Evolutionary conservation across 768 basidiomycete species (phyloP), one percentile per base, ranked within the genome.

Genomic region (Inosperma sp.): DNA sequence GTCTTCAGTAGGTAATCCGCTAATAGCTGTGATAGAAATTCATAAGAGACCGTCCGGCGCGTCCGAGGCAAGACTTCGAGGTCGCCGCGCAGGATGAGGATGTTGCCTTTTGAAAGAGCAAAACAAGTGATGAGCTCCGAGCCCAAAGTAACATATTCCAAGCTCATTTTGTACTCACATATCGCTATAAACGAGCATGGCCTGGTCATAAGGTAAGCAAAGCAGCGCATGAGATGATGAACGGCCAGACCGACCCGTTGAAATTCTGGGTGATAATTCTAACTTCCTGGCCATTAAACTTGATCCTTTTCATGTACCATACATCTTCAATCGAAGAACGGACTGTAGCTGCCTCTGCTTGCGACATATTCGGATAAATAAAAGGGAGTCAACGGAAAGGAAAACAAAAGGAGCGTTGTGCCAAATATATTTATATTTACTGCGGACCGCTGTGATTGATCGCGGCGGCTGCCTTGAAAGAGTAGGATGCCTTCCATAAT

Each of bases 101-200:
- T 88, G 63, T 96, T 96, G 69, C 89, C 89, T 88, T n/a, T n/a
- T n/a, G n/a, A n/a, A n/a, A n/a, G n/a, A n/a, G n/a, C n/a, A n/a
- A n/a, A n/a, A n/a, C 4, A 26, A 5, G 19, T 14, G 22, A 31
- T 30, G 33, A 16, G 25, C 34, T 35, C 5, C 22, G 23, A 4
- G n/a, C n/a, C n/a, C n/a, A n/a, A n/a, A n/a, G n/a, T n/a, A n/a
- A n/a, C n/a, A n/a, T n/a, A n/a, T n/a, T n/a, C n/a, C n/a, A n/a
- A n/a, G n/a, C n/a, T n/a, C n/a, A n/a, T n/a, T n/a, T n/a, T n/a
- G n/a, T 35, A 64, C 78, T 58, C 61, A 88, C 89, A 93, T 52
- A 93, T 87, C 22, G 91, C 92, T 59, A 94, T 90, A 56, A 94
- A 88, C 0, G 89, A 92, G 62, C 92, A 94, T 7, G 92, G 91